These are phyloP conservation scores for Annona cherimola DNA, from an alignment of 164 flowering plant genomes.

Conservation along the genomic window DNA sequence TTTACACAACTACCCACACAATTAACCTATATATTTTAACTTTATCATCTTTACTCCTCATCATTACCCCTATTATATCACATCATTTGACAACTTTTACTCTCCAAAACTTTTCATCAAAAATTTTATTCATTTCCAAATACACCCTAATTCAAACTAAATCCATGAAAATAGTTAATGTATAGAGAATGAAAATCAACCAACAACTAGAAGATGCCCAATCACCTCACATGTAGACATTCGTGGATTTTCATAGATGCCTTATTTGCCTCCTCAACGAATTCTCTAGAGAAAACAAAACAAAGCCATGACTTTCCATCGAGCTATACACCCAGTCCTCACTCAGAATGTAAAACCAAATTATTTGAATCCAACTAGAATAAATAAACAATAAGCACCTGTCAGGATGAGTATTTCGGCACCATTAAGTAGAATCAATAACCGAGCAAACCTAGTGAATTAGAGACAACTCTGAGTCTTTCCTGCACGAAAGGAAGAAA, in stretches of 20 bases:
- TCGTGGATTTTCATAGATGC: conserved; percentile 81
- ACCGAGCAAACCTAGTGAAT: conserved; percentile 75
- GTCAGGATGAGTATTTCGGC: conserved; percentile 94
- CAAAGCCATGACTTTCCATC: neutral
- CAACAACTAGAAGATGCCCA: conserved; percentile 3
- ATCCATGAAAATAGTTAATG: no score
- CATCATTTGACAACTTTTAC: no score
- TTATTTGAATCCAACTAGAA: neutral
- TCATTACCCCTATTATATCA: no score
- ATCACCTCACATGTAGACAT: conserved; percentile 93
- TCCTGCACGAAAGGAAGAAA: neutral
- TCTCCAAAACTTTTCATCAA: no score
- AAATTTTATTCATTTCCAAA: no score
- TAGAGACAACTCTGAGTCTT: neutral
- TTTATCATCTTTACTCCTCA: no score
- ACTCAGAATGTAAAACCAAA: neutral
- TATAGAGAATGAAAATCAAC: no score
- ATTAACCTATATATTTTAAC: no score
- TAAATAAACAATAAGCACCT: conserved; percentile 34
- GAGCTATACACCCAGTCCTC: neutral
- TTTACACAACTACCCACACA: no score
- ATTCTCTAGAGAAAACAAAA: conserved; percentile 51
- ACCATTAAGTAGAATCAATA: conserved; percentile 86
- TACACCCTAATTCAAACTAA: no score
- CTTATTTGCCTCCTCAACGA: conserved; percentile 75